These are phyloP conservation scores for Parascedosporium putredinis DNA, from an alignment of 2,329 filamentous ascomycete genomes.

Conservation along the genomic window DNA sequence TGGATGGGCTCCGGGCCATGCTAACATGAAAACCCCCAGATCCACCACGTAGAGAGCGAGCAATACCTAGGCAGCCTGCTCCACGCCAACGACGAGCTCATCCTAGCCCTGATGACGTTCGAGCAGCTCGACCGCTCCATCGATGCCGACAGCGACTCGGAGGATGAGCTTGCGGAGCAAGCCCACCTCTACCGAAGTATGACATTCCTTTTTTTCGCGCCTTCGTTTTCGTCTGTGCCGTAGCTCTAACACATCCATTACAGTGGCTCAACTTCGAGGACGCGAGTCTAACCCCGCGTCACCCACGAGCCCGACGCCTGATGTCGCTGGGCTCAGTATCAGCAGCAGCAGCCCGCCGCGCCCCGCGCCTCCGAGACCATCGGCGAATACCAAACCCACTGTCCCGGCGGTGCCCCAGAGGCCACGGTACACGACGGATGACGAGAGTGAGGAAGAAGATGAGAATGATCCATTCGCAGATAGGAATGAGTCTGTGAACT, in stretches of 20 bases:
- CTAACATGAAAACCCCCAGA: conserved; percentile 34
- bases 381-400: conserved; percentile 36
- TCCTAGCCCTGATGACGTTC: conserved; percentile 84
- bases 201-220: conserved; percentile 18
- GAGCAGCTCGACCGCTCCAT: conserved; percentile 86
- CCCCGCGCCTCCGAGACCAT: conserved; percentile 36
- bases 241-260: conserved; percentile 14
- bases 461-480: conserved; percentile 86
- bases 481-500: conserved; percentile 36
- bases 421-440: conserved; percentile 31
- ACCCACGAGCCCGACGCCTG: conserved; percentile 28
- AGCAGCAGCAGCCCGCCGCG: conserved; percentile 26
- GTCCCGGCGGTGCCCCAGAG: conserved; percentile 34
- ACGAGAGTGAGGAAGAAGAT: conserved; percentile 54
- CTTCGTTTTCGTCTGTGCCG: background rate
- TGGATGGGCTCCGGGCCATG: background rate
- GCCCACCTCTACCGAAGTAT: conserved; percentile 54
- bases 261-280: conserved; percentile 42
- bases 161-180: conserved; percentile 57
- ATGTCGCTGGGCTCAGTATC: conserved; percentile 35
- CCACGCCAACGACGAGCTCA: conserved; percentile 92
- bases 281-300: conserved; percentile 29
- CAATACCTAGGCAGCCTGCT: conserved; percentile 86
- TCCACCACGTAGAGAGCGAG: conserved; percentile 82
- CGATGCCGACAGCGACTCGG: conserved; percentile 62